Percentiles rank a stretch among this genome's conserved stretches.
These are phyloP conservation scores for Lotmaria passim DNA, from an alignment of 208 protist species.

Conservation along the genomic window DNA sequence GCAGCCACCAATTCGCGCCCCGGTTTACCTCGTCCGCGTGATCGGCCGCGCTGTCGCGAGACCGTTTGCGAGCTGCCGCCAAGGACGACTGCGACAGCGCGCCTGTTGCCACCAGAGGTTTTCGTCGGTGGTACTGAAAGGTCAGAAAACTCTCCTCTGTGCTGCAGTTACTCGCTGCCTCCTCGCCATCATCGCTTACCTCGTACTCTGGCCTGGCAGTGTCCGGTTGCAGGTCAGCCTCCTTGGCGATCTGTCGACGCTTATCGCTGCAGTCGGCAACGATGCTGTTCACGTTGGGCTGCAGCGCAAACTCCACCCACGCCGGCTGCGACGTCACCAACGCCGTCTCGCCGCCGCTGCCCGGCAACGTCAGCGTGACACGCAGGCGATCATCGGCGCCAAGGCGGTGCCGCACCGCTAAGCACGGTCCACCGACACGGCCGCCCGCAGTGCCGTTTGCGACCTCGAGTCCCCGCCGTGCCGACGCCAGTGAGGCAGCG, in stretches of 20 bases:
- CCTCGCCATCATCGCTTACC: neutral
- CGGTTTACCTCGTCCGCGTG: neutral
- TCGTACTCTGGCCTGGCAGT: too few species aligned
- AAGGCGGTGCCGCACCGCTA: slow-evolving; percentile 12
- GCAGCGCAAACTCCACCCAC: slow-evolving; percentile 23
- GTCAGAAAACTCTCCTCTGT: slow-evolving; percentile 24
- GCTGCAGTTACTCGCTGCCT: neutral
- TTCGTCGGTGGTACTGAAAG: slow-evolving; percentile 29
- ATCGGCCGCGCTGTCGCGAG: neutral
- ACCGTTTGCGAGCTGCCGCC: neutral
- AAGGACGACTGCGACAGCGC: neutral
- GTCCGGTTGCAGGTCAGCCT: too few species aligned
- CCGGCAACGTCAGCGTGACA: slow-evolving; percentile 15
- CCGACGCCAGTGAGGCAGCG: neutral
- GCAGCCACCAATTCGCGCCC: slow-evolving; percentile 22
- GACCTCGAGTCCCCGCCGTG: too few species aligned
- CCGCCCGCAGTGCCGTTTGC: neutral
- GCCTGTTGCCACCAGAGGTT: neutral
- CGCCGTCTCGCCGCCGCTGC: slow-evolving; percentile 10
- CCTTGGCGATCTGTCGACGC: too few species aligned
- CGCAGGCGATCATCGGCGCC: slow-evolving; percentile 16
- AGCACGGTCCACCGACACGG: neutral
- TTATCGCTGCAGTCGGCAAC: slow-evolving; percentile 7
- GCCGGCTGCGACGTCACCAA: slow-evolving; percentile 20
- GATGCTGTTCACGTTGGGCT: slow-evolving; percentile 12